Evolutionary conservation across 257 asterid species (phyloP).

Genomic region (Primulina huaijiensis): DNA sequence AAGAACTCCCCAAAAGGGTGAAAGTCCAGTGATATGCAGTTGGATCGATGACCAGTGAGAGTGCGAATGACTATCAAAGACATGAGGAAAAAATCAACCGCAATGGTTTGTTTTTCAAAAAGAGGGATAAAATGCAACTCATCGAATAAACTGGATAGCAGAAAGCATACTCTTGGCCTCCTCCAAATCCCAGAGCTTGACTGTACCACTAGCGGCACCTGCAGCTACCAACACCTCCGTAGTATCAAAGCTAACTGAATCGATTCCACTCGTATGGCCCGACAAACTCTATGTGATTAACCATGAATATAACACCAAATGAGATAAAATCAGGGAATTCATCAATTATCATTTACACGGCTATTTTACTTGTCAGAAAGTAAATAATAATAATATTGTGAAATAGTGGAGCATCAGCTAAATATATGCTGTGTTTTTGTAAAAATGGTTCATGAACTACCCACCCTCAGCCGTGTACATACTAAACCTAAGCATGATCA

Average conservation of each 20-base stretch:
- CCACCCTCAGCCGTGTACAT: background rate
- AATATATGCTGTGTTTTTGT: background rate
- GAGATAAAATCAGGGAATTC: constrained; percentile 17
- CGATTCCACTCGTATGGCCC: constrained; percentile 98
- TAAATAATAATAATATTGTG: constrained; percentile 3
- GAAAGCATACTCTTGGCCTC: constrained; percentile 86
- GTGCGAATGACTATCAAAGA: constrained; percentile 72
- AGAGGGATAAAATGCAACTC: constrained; percentile 5
- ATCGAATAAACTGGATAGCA: constrained; percentile 14
- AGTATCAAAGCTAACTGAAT: constrained; percentile 96
- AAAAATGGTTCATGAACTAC: background rate
- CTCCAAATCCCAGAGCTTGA: constrained; percentile 98
- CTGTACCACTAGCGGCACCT: constrained; percentile 98
- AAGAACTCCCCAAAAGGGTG: constrained; percentile 98
- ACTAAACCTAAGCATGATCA: background rate
- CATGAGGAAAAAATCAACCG: constrained; percentile 21
- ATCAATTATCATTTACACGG: constrained; percentile 17
- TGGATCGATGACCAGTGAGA: constrained; percentile 96
- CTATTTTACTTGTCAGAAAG: constrained; percentile 4
- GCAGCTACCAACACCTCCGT: constrained; percentile 96
- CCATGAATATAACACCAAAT: constrained; percentile 25
- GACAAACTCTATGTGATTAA: constrained; percentile 78
- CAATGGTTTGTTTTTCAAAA: constrained; percentile 5
- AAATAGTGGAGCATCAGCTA: background rate
- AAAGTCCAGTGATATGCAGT: constrained; percentile 94